Evolutionary conservation across 2,329 filamentous ascomycete genomes (phyloP), one percentile per base, ranked within the genome.

Genomic region (Colletotrichum sidae): DNA sequence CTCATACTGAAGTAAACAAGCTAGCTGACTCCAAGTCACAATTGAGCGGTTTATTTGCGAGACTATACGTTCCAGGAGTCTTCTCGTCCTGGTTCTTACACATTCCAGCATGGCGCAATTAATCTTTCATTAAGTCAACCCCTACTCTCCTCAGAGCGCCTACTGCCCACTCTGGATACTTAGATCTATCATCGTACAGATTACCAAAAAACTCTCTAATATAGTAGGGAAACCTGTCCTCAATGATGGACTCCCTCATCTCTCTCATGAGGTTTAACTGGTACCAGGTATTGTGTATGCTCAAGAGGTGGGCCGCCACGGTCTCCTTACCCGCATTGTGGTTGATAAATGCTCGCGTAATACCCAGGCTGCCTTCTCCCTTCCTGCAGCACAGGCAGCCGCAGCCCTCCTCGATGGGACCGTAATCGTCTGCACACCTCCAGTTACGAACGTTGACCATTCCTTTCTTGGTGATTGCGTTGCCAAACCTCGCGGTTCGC

Each of bases 231-330:
- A 91, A 98, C 55, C 83, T 79, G 74, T 97, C 94, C 67, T 90
- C 90, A 8, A 97, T 80, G 68, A 98, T 93, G 13, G 96, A 89
- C 68, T 92, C 83, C 65, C 95, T 86, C 11, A 89, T 86, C 66
- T 86, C 81, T 17, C 85, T 82, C 94, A 98, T 97, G 71, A 99
- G 81, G 66, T 91, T 86, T 58, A 99, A 83, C 75, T 97, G 88
- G 74, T 97, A 97, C 81, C 94, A 93, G 34, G 99, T 93, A 74
- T 99, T 99, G 78, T 99, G 96, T 74, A 98, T 93, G 1, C 93
- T 97, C 59, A 99, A 81, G 33, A 93, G 82, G 75, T 88, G 85
- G 13, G 96, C 96, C 8, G 95, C 93, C 2, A 93, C 94, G 0
- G 96, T 99, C 82, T 99, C 96, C 80, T 99, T 99, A 35, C 91